Evolutionary conservation across 2,329 filamentous ascomycete genomes (phyloP).

Genomic region (Sporothrix humicola): DNA sequence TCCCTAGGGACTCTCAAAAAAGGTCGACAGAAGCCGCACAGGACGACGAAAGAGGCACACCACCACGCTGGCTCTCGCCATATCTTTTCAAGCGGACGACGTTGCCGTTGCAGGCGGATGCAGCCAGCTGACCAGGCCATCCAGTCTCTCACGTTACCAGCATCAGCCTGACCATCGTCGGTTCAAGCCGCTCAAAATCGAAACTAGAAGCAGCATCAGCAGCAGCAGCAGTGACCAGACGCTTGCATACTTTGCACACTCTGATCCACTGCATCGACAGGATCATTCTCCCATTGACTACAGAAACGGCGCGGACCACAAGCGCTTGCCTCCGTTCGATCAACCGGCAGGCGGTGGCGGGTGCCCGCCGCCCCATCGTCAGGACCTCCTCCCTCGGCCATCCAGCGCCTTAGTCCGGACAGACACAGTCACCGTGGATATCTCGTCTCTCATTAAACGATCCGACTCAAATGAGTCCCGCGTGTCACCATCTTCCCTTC

Average conservation of each 20-base stretch:
- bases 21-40: neutral
- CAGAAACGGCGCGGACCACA: neutral
- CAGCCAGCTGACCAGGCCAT: constrained; percentile 18
- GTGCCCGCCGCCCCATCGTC: constrained; percentile 22
- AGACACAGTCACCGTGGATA: constrained; percentile 84
- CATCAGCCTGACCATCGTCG: constrained; percentile 10
- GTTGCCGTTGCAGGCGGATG: constrained; percentile 33
- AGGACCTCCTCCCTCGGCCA: constrained; percentile 36
- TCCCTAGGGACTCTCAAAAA: neutral
- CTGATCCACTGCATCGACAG: neutral
- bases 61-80: constrained; percentile 37
- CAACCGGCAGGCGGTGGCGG: constrained; percentile 28
- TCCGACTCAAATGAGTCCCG: constrained; percentile 75
- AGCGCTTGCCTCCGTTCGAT: neutral
- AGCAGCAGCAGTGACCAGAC: constrained; percentile 12
- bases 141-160: constrained; percentile 12
- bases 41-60: neutral
- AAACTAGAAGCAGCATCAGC: constrained; percentile 12
- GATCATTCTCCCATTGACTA: neutral
- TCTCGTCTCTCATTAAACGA: constrained; percentile 83
- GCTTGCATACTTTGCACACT: neutral
- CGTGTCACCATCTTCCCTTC: constrained; percentile 41
- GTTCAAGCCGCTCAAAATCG: constrained; percentile 8
- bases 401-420: constrained; percentile 45
- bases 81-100: constrained; percentile 31